Base-by-base conservation (phyloP, 768 basidiomycete genomes). In the Polyporus arcularius region DNA sequence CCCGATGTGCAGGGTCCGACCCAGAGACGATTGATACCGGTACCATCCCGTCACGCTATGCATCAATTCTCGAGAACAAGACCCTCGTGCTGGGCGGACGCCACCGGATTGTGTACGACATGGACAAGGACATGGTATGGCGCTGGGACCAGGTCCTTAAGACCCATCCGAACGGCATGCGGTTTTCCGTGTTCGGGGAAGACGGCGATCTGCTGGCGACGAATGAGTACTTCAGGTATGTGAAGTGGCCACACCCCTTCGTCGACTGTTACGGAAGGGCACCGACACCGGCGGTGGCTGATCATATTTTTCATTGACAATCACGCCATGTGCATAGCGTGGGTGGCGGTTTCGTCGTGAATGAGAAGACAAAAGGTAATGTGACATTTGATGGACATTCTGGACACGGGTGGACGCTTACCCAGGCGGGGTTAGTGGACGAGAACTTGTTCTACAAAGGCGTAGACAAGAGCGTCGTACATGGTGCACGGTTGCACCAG, bases 361-460 rank as follows among this genome's bases (percentile, higher is more conserved):
- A 97, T 68, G 92, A 95, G 42, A 91, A 94, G 72, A 97, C 94
- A 1, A 89, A 95, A 80, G 87, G 91, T 88, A 65, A 68, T 63
- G 16, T 39, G 28, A 42, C 38, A 31, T 11, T 12, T 11, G 28
- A 32, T 1, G 11, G 1, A 21, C 40, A 47, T 48, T 48, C 12
- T 11, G 21, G 21, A 10, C 12, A 28, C 43, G 35, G 42, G 28
- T 8, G 3, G n/a, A 30, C 18, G 41, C 55, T 53, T 12, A 58
- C n/a, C 16, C 57, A 26, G 57, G 16, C 49, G 55, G 46, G 10
- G 15, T 10, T 57, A 90, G 92, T 88, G 56, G 94, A 94, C 66
- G 96, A 98, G 76, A 98, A 98, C 70, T 71, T 97, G 62, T 98
- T 92, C 72, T 98, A 97, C 80, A 94, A 93, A 73, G 87, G 91